These are phyloP conservation scores for Pestalotiopsis sp. DNA, from an alignment of 2,329 filamentous ascomycete genomes.

Conservation along the genomic window DNA sequence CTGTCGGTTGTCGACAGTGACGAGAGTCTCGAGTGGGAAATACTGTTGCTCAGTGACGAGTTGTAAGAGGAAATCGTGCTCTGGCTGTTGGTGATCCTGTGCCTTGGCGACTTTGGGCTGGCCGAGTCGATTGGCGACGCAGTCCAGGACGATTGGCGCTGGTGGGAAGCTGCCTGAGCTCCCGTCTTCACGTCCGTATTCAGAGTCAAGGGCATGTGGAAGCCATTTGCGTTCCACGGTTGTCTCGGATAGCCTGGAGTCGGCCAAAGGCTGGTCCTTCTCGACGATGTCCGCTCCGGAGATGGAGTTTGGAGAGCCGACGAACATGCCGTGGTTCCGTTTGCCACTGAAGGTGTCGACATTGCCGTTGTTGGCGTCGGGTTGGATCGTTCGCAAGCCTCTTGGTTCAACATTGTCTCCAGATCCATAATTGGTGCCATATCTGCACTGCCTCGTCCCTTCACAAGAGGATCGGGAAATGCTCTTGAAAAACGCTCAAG, in stretches of 20 bases:
- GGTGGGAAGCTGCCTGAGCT: conserved; percentile 19
- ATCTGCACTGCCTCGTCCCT: background rate
- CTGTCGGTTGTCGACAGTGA: conserved; percentile 54
- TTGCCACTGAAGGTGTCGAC: conserved; percentile 25
- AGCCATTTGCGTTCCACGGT: conserved; percentile 55
- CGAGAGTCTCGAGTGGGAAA: conserved; percentile 53
- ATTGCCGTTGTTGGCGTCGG: conserved; percentile 12
- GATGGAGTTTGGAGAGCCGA: conserved; percentile 30
- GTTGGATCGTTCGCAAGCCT: conserved; percentile 17
- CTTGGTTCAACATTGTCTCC: conserved; percentile 40
- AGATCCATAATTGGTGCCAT: conserved; percentile 39
- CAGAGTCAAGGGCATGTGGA: conserved; percentile 44
- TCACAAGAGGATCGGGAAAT: background rate
- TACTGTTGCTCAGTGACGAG: conserved; percentile 43
- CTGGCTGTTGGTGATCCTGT: conserved; percentile 52
- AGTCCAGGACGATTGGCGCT: conserved; percentile 24
- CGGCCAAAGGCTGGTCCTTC: conserved; percentile 30
- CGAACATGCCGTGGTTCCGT: conserved; percentile 22
- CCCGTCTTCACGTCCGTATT: conserved; percentile 33
- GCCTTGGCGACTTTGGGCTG: conserved; percentile 37
- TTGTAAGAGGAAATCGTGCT: conserved; percentile 54
- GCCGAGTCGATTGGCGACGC: conserved; percentile 24
- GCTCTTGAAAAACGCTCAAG: background rate
- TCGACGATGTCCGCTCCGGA: conserved; percentile 21
- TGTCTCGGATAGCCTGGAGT: conserved; percentile 38